Conservation (phyloP, 1,284 basidiomycete genomes). For the Malassezia japonica region DNA sequence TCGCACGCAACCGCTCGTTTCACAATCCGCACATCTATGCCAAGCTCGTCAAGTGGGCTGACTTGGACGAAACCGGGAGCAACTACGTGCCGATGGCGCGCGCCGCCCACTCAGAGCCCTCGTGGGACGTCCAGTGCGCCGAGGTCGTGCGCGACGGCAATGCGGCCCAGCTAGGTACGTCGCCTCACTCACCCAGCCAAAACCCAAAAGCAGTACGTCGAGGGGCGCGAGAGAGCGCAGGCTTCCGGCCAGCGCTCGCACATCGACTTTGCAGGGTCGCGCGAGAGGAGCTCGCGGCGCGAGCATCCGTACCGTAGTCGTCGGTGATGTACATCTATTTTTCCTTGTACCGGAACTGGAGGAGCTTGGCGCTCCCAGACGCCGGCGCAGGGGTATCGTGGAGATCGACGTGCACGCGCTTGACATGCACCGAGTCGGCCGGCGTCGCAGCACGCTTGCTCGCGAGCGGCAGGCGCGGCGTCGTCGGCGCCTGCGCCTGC, state of each 20-base stretch:
- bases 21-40: conserved; percentile 88
- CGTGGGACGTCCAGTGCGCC: not conserved
- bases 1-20: conserved; percentile 79
- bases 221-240: not conserved
- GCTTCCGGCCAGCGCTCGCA: not conserved
- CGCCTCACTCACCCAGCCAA: not conserved
- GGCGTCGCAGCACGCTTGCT: not conserved
- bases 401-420: not conserved
- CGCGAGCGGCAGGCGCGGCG: conserved; percentile 8
- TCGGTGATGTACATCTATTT: not conserved
- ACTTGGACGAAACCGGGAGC: conserved; percentile 63
- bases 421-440: not conserved
- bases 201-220: conserved; percentile 2
- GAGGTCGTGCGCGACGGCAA: conserved; percentile 4
- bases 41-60: conserved; percentile 81
- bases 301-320: not conserved
- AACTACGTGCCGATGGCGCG: conserved; percentile 12
- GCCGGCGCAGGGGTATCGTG: conserved; percentile 1
- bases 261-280: conserved; percentile 3
- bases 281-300: not conserved
- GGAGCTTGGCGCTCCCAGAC: conserved; percentile 7
- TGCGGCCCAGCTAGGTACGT: conserved; percentile 6
- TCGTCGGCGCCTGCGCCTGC: not conserved
- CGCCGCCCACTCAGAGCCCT: not conserved
- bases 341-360: conserved; percentile 14